These are phyloP conservation scores for Chenopodium suecicum DNA, from an alignment of 148 eudicot species.

Conservation along the genomic window DNA sequence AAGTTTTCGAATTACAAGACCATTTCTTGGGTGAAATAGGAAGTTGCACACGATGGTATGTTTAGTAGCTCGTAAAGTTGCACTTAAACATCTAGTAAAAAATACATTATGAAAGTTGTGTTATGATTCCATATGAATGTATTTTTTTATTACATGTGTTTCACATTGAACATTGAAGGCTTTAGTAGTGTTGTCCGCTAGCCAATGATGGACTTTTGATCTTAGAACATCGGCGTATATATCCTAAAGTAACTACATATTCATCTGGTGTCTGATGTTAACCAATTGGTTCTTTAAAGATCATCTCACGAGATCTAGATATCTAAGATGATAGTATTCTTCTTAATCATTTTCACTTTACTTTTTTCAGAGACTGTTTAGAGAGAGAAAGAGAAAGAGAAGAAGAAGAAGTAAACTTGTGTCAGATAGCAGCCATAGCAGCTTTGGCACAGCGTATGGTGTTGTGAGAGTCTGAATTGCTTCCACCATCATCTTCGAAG, in stretches of 20 bases:
- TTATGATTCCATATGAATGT: background rate
- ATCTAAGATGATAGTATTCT: background rate
- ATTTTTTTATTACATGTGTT: background rate
- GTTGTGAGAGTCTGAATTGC: slow-evolving; percentile 3
- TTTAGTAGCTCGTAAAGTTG: background rate
- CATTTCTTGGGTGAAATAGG: slow-evolving; percentile 16
- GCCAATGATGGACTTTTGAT: background rate
- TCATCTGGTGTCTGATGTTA: background rate
- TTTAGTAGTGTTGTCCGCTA: background rate
- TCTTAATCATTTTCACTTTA: slow-evolving; percentile 7
- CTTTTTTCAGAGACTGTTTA: background rate
- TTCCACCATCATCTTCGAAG: background rate
- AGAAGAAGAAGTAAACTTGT: slow-evolving; percentile 3
- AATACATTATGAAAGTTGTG: background rate
- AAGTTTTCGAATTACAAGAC: slow-evolving; percentile 26
- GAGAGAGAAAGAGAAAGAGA: slow-evolving; percentile 6
- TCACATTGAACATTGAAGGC: background rate
- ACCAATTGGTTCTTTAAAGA: too few relatives aligned
- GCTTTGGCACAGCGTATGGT: slow-evolving; percentile 38
- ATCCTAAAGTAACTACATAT: background rate
- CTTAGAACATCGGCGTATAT: background rate
- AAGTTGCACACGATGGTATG: slow-evolving; percentile 22
- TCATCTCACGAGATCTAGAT: background rate
- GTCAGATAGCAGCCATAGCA: slow-evolving; percentile 26
- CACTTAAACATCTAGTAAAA: background rate